Evolutionary conservation across 805 yeast species (phyloP).

Genomic region (Wickerhamiella brachini): DNA sequence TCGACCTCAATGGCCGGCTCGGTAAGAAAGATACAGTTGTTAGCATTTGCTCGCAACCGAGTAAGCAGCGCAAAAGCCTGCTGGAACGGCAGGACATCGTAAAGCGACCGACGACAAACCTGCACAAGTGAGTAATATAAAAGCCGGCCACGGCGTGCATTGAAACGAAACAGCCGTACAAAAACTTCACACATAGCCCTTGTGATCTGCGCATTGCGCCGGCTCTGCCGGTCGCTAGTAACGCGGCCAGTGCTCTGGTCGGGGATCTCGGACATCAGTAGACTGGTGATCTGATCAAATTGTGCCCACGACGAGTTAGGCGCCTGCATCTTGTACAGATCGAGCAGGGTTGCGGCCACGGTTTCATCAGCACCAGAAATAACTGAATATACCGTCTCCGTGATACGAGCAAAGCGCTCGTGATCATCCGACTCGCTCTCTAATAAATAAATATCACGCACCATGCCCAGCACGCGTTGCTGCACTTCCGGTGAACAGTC

Average conservation of each 20-base stretch:
- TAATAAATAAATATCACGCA: conserved; percentile 8
- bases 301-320: conserved; percentile 2
- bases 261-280: conserved; percentile 3
- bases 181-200: conserved; percentile 3
- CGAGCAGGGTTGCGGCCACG: conserved; percentile 5
- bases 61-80: conserved; percentile 14
- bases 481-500: conserved; percentile 12
- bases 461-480: conserved; percentile 17
- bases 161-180: background rate
- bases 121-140: conserved; percentile 2
- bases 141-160: conserved; percentile 1
- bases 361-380: conserved; percentile 7
- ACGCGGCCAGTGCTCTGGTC: conserved; percentile 1
- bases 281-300: conserved; percentile 4
- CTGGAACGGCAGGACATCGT: conserved; percentile 10
- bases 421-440: conserved; percentile 8
- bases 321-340: conserved; percentile 9
- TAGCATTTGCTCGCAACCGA: conserved; percentile 12
- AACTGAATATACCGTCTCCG: conserved; percentile 7
- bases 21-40: conserved; percentile 10
- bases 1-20: conserved; percentile 13
- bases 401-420: conserved; percentile 7
- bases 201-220: conserved; percentile 5
- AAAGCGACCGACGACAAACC: conserved; percentile 6
- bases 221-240: conserved; percentile 1